Evolutionary conservation across 2,329 filamentous ascomycete genomes (phyloP), one percentile per base, ranked within the genome.

Genomic region (Volutella citrinella): DNA sequence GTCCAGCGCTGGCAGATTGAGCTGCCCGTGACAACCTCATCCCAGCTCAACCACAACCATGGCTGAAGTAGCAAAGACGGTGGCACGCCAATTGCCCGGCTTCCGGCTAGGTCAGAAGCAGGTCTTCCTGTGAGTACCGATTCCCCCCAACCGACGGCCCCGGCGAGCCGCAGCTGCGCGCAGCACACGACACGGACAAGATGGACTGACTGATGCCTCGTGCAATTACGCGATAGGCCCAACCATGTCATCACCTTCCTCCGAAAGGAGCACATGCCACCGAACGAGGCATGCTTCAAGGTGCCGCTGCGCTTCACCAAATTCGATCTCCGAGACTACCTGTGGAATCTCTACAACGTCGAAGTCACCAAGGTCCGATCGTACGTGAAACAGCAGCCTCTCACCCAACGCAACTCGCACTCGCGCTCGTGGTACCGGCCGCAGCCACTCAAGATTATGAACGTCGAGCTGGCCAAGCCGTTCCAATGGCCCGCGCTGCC

Each of bases 251-350:
- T 97, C 56, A 82, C 84, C 41, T 78, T 97, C 54, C 70, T 95
- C 52, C 84, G 72, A 49, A 84, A 81, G 38, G 78, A 80, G 19
- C 72, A 77, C 48, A 76, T 86, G 34, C 82, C 87, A 7, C 80
- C 90, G 14, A 84, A 81, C 60, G 88, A 87, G 60, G 93, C 91
- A 45, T 84, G 82, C 53, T 98, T 98, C 78, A 75, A 83, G 55
- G 91, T 96, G 19, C 93, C 93, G 10, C 76, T 97, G 51, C 81
- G 78, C 52, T 89, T 96, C 73, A 95, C 88, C 73, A 98, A 98
- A 69, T 83, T 97, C 64, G 93, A 98, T 62, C 69, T 98, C 25
- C 87, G 89, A 63, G 90, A 96, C 69, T 98, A 97, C 70, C 82
- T 98, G 43, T 86, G 79, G 69, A 82, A 95, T 62, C 77, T 78